These are phyloP conservation scores for Triticum dicoccoides DNA, from an alignment of 176 grass and related monocot species.

Conservation along the genomic window DNA sequence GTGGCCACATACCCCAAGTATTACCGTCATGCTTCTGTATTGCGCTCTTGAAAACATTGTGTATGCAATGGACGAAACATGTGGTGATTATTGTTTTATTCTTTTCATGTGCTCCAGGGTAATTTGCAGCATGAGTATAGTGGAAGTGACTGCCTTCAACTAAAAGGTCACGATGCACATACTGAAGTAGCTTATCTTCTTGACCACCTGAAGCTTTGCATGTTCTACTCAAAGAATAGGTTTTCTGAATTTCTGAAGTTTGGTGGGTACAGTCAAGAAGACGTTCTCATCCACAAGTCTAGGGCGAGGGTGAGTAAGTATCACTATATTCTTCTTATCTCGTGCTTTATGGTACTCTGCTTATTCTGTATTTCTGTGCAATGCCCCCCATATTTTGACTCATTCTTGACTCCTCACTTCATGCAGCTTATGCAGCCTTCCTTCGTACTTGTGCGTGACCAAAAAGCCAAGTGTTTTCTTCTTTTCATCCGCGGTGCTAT, in stretches of 20 bases:
- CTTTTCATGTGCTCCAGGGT: slow-evolving; percentile 32
- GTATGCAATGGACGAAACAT: not conserved
- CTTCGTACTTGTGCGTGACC: slow-evolving; percentile 65
- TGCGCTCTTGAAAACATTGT: not conserved
- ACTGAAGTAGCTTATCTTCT: slow-evolving; percentile 63
- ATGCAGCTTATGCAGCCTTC: slow-evolving; percentile 84
- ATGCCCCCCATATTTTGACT: not conserved
- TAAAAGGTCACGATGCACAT: slow-evolving; percentile 57
- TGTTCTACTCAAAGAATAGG: slow-evolving; percentile 85
- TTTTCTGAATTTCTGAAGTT: slow-evolving; percentile 74
- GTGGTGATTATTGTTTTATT: not conserved
- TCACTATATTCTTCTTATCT: slow-evolving; percentile 1
- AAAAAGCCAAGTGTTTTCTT: slow-evolving; percentile 70
- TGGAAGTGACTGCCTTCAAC: slow-evolving; percentile 65
- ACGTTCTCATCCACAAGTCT: slow-evolving; percentile 72
- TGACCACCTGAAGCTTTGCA: slow-evolving; percentile 73
- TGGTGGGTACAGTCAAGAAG: slow-evolving; percentile 67
- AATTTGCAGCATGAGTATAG: slow-evolving; percentile 67
- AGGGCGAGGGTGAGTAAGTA: slow-evolving; percentile 87
- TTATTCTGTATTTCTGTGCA: not conserved
- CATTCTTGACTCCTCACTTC: slow-evolving; percentile 14
- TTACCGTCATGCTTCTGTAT: not conserved
- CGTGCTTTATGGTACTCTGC: not conserved
- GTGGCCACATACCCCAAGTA: not conserved
- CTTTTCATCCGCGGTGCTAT: slow-evolving; percentile 83